Percentiles rank a stretch among this genome's conserved stretches.
phyloP scores from a whole-genome alignment of 495 filamentous ascomycete genomes.

The Penicillium bialowiezense region DNA sequence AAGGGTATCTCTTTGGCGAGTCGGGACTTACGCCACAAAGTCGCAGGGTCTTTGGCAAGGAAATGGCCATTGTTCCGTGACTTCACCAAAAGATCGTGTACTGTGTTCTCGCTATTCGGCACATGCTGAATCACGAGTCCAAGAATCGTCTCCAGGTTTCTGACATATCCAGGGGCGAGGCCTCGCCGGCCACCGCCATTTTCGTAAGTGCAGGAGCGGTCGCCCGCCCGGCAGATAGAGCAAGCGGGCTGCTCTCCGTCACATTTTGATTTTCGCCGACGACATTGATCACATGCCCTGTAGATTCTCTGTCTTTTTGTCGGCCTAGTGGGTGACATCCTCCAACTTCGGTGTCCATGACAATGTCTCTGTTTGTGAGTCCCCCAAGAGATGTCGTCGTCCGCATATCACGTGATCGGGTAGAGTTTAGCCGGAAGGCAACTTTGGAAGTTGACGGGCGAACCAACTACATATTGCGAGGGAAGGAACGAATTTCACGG shows the following conservation, averaged over 20 bases:
- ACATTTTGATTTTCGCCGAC: slow-evolving; percentile 56
- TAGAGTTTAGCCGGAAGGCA: background rate
- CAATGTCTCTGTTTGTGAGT: background rate
- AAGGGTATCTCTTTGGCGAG: slow-evolving; percentile 18
- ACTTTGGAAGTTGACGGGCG: background rate
- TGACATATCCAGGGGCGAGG: slow-evolving; percentile 62
- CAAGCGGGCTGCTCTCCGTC: slow-evolving; percentile 57
- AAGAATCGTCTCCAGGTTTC: slow-evolving; percentile 52
- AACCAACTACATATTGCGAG: too few relatives aligned
- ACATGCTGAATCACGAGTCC: slow-evolving; percentile 37
- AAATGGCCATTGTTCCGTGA: slow-evolving; percentile 35
- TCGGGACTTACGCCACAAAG: slow-evolving; percentile 23
- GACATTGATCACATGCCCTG: slow-evolving; percentile 61
- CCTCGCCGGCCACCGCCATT: slow-evolving; percentile 60
- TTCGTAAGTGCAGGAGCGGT: slow-evolving; percentile 55
- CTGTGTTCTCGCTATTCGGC: slow-evolving; percentile 26
- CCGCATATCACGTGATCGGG: background rate
- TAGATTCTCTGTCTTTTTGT: slow-evolving; percentile 50
- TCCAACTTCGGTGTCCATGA: background rate
- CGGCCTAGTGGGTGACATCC: slow-evolving; percentile 10
- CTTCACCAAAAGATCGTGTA: slow-evolving; percentile 35
- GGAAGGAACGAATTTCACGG: too few relatives aligned
- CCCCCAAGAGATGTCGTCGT: background rate
- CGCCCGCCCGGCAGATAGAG: slow-evolving; percentile 51
- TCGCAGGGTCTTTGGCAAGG: slow-evolving; percentile 25